Evolutionary conservation across 2,329 filamentous ascomycete genomes (phyloP).

Genomic region (Aspergillus sp.): DNA sequence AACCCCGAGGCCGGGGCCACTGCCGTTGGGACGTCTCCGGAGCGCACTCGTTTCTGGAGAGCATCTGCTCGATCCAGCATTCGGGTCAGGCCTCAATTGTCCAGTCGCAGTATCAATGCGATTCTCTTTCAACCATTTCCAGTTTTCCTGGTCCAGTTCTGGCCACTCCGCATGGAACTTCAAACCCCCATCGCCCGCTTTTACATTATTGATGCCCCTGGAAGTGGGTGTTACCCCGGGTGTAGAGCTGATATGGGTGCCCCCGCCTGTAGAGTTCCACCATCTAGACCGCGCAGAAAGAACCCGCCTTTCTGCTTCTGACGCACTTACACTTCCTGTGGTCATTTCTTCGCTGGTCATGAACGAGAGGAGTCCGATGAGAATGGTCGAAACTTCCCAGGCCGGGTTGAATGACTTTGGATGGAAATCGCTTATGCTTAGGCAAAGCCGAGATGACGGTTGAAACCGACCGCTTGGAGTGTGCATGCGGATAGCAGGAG

Average conservation of each 20-base stretch:
- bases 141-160: conserved; percentile 84
- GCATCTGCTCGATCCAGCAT: conserved; percentile 55
- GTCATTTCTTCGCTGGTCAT: conserved; percentile 99
- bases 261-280: conserved; percentile 96
- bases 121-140: conserved; percentile 84
- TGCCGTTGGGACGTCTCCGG: conserved; percentile 62
- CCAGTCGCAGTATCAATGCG: conserved; percentile 78
- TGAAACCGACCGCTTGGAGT: conserved; percentile 95
- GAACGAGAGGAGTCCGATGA: conserved; percentile 91
- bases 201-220: conserved; percentile 76
- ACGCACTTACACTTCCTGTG: conserved; percentile 80
- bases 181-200: conserved; percentile 85
- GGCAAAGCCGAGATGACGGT: conserved; percentile 84
- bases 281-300: conserved; percentile 78
- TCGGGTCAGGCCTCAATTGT: conserved; percentile 57
- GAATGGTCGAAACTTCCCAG: conserved; percentile 95
- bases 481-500: conserved; percentile 98
- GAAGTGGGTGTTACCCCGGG: conserved; percentile 53
- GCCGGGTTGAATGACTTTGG: conserved; percentile 97
- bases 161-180: conserved; percentile 91
- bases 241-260: conserved; percentile 59
- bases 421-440: conserved; percentile 97
- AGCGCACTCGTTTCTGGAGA: conserved; percentile 63
- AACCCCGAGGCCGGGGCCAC: conserved; percentile 54
- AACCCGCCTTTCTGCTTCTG: conserved; percentile 72